A percentile compares a stretch with the other conserved stretches of the same genome.
Conservation (phyloP, 495 filamentous ascomycete species). For the Xylaria nigripes region DNA sequence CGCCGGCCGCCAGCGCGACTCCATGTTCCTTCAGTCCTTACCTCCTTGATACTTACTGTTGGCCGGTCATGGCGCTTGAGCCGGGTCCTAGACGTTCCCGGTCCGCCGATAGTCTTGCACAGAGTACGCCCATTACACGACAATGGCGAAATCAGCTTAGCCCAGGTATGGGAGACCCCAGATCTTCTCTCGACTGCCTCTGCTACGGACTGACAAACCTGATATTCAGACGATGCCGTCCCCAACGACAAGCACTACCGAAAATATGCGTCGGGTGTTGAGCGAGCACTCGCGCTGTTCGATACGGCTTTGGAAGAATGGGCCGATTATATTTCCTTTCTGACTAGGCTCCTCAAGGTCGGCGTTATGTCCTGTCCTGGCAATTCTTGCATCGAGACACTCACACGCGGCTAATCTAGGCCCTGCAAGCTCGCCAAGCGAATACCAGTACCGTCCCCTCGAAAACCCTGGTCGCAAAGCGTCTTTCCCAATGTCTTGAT, state of each 20-base stretch:
- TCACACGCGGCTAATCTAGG: conserved; percentile 42
- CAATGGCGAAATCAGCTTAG: conserved; percentile 49
- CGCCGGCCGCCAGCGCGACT: conserved; percentile 16
- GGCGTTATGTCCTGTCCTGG: not conserved
- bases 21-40: conserved; percentile 20
- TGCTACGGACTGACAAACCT: conserved; percentile 10
- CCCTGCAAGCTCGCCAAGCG: conserved; percentile 76
- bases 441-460: conserved; percentile 67
- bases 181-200: not conserved
- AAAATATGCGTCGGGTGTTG: conserved; percentile 80
- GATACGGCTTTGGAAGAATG: conserved; percentile 94
- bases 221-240: conserved; percentile 49
- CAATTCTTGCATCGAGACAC: conserved; percentile 3
- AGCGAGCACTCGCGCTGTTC: conserved; percentile 81
- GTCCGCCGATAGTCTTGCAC: conserved; percentile 71
- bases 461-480: conserved; percentile 76
- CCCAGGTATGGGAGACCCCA: conserved; percentile 29
- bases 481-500: conserved; percentile 90
- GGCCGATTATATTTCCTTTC: conserved; percentile 98
- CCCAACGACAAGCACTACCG: conserved; percentile 87
- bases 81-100: conserved; percentile 55
- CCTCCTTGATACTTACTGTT: conserved; percentile 22
- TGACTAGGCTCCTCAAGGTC: conserved; percentile 86
- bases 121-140: conserved; percentile 58
- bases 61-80: conserved; percentile 61